These are phyloP conservation scores for Leccinum aurantiacum DNA, from an alignment of 768 basidiomycete species.

Conservation along the genomic window DNA sequence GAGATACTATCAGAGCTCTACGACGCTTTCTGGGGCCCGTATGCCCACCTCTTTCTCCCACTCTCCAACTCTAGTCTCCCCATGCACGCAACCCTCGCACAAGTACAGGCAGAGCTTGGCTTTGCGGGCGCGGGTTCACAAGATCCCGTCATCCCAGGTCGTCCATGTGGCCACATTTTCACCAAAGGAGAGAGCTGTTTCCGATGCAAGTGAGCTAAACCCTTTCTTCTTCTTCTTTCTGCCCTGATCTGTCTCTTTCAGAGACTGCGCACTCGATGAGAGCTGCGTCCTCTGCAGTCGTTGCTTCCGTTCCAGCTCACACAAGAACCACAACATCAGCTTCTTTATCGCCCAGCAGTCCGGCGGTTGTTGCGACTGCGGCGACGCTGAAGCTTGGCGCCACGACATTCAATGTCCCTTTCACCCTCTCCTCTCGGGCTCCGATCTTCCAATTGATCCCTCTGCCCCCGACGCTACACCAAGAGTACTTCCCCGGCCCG, in stretches of 20 bases:
- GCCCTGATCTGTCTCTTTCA: conserved; percentile 31
- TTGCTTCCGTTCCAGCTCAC: conserved; percentile 89
- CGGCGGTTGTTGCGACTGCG: conserved; percentile 94
- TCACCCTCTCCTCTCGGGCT: conserved; percentile 56
- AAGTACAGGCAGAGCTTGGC: conserved; percentile 60
- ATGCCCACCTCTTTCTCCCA: conserved; percentile 71
- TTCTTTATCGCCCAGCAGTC: conserved; percentile 93
- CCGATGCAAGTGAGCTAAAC: conserved; percentile 78
- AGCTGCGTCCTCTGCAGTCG: conserved; percentile 87
- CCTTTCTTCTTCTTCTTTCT: not conserved
- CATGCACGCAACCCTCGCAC: conserved; percentile 61
- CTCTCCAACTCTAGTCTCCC: conserved; percentile 62
- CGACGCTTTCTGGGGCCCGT: conserved; percentile 77
- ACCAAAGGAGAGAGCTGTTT: conserved; percentile 91
- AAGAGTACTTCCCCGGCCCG: conserved; percentile 40
- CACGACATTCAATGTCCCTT: conserved; percentile 63
- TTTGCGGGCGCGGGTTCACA: conserved; percentile 61
- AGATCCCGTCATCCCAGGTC: conserved; percentile 61
- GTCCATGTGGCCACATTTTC: conserved; percentile 83
- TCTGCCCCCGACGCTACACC: conserved; percentile 40
- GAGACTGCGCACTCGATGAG: conserved; percentile 89
- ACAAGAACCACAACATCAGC: conserved; percentile 84
- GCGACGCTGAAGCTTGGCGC: conserved; percentile 88
- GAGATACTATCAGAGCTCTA: conserved; percentile 84
- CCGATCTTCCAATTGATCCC: conserved; percentile 11